phyloP scores from a whole-genome alignment of 2,329 filamentous ascomycete genomes.

The Nemania serpens region DNA sequence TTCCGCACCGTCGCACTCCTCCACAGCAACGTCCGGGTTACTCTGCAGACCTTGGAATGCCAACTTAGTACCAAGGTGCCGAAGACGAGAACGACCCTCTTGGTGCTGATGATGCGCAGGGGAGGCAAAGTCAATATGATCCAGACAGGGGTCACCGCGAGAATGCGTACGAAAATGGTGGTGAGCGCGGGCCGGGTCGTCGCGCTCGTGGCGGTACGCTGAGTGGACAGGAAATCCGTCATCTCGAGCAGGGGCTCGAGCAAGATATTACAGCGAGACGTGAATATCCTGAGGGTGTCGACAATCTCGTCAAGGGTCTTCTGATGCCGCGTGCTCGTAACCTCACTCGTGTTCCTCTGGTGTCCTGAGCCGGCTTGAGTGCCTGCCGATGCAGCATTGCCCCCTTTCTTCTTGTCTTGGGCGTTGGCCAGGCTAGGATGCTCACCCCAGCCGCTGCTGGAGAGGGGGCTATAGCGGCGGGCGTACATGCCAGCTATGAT shows the following conservation, averaged over 20 bases:
- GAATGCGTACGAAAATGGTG: conserved; percentile 83
- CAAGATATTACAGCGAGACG: conserved; percentile 87
- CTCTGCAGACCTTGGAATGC: conserved; percentile 85
- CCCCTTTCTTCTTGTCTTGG: conserved; percentile 41
- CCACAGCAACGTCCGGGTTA: conserved; percentile 88
- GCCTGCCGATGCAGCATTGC: conserved; percentile 39
- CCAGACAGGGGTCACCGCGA: conserved; percentile 90
- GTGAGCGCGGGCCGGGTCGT: conserved; percentile 90
- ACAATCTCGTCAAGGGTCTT: conserved; percentile 98
- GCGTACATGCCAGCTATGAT: conserved; percentile 94
- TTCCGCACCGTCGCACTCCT: conserved; percentile 76
- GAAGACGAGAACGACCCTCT: conserved; percentile 79
- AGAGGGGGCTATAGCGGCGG: conserved; percentile 85
- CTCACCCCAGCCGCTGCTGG: conserved; percentile 76
- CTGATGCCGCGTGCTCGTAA: conserved; percentile 74
- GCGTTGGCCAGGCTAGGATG: conserved; percentile 37
- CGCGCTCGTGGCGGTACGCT: conserved; percentile 86
- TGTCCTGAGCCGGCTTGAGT: conserved; percentile 42
- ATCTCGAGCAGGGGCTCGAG: conserved; percentile 86
- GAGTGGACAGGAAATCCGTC: conserved; percentile 91
- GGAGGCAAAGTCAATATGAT: conserved; percentile 80
- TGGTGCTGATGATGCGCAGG: conserved; percentile 82
- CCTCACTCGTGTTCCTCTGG: conserved; percentile 57
- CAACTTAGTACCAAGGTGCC: conserved; percentile 88
- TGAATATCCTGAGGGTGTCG: conserved; percentile 88